A percentile compares a stretch with the other conserved stretches of the same genome.
These are phyloP conservation scores for Globisporangium mamillatum DNA, from an alignment of 352 stramenopile genomes.

Conservation along the genomic window DNA sequence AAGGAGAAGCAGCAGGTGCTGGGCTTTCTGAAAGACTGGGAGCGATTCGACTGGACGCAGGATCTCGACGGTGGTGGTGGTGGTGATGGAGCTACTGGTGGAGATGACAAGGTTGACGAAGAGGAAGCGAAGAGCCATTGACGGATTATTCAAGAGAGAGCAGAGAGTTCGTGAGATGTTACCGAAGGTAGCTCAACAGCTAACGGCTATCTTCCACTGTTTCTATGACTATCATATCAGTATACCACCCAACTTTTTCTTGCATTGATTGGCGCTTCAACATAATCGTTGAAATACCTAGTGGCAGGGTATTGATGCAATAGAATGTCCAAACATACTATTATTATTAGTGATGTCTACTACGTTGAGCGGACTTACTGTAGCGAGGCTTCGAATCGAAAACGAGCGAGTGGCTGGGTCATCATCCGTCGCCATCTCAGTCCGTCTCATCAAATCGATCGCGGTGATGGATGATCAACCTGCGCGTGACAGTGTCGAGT, in stretches of 20 bases:
- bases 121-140: slow-evolving; percentile 1
- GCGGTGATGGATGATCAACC: background rate
- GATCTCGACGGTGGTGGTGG: slow-evolving; percentile 62
- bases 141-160: background rate
- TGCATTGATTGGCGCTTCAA: no score
- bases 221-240: no score
- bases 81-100: background rate
- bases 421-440: background rate
- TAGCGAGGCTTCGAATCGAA: no score
- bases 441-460: background rate
- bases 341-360: no score
- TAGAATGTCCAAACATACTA: no score
- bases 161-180: no score
- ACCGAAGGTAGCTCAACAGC: no score
- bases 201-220: no score
- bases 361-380: no score
- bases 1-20: slow-evolving; percentile 63
- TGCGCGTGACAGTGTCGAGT: background rate
- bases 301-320: no score
- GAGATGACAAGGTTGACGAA: background rate
- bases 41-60: slow-evolving; percentile 73
- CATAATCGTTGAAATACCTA: no score
- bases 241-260: no score
- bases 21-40: slow-evolving; percentile 62
- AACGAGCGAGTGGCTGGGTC: background rate